Percentiles rank a stretch among this genome's conserved stretches.
Evolutionary conservation across 1,284 basidiomycete species (phyloP).

Genomic region (Athelia psychrophila): DNA sequence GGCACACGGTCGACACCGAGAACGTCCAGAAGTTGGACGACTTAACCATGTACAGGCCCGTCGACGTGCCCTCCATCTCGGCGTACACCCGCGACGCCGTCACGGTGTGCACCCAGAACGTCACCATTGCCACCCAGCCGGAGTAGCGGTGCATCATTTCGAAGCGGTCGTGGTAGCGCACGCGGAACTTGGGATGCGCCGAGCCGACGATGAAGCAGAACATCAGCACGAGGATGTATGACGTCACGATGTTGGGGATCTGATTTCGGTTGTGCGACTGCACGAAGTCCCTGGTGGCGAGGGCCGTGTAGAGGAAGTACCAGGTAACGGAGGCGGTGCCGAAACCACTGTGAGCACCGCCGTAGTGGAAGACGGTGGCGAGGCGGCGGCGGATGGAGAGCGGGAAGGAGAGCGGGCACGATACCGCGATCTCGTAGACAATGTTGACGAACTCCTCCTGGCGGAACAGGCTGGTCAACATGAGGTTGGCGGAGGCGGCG

Average conservation of each 20-base stretch:
- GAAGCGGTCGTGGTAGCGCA: slow-evolving; percentile 47
- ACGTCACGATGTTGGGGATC: slow-evolving; percentile 45
- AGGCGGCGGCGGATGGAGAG: slow-evolving; percentile 50
- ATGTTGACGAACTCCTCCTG: slow-evolving; percentile 56
- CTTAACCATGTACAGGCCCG: slow-evolving; percentile 41
- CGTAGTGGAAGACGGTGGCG: slow-evolving; percentile 50
- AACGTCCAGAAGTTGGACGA: slow-evolving; percentile 55
- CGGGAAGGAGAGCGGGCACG: slow-evolving; percentile 50
- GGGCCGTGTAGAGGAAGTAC: slow-evolving; percentile 22
- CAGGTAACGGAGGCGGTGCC: slow-evolving; percentile 24
- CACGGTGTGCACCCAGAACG: slow-evolving; percentile 56
- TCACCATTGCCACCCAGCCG: slow-evolving; percentile 50
- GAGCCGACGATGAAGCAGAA: slow-evolving; percentile 47
- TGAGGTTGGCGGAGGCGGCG: slow-evolving; percentile 50
- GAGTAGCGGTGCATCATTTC: slow-evolving; percentile 55
- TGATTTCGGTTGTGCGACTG: slow-evolving; percentile 20
- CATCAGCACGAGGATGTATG: slow-evolving; percentile 49
- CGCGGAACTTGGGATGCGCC: slow-evolving; percentile 48
- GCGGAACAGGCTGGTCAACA: slow-evolving; percentile 56
- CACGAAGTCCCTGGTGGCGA: background rate
- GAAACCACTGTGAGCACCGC: slow-evolving; percentile 51
- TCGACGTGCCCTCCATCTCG: slow-evolving; percentile 31
- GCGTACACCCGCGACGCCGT: slow-evolving; percentile 54
- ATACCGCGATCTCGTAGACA: slow-evolving; percentile 45
- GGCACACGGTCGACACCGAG: slow-evolving; percentile 46